phyloP scores from a whole-genome alignment of 345 rosid species.

The Mallotus nudiflorus region DNA sequence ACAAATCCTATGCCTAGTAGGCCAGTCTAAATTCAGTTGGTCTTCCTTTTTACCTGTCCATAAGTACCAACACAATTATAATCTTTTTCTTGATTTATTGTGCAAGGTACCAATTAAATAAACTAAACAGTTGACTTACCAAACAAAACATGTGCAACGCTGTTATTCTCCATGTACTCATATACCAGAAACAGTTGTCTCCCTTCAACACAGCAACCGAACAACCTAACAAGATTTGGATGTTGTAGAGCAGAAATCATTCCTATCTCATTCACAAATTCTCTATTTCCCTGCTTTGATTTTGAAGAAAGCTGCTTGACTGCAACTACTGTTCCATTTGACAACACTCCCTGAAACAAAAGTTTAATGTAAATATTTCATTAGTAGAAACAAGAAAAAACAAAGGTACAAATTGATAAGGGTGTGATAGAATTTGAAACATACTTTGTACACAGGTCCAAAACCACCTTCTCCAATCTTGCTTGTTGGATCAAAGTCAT shows the following conservation, averaged over 20 bases:
- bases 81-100: no score
- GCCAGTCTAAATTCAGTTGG: no score
- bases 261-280: conserved; percentile 68
- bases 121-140: no score
- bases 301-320: no score
- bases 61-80: no score
- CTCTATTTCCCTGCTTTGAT: no score
- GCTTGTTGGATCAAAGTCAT: conserved; percentile 55
- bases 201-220: conserved; percentile 70
- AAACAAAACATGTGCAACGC: no score
- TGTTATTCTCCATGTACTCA: no score
- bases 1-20: conserved; percentile 59
- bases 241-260: conserved; percentile 70
- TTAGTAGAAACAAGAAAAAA: not conserved
- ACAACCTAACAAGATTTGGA: conserved; percentile 66
- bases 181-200: conserved; percentile 50
- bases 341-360: conserved; percentile 48
- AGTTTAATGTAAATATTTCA: not conserved
- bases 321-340: conserved; percentile 59
- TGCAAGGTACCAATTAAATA: no score
- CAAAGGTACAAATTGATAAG: not conserved
- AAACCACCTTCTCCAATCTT: no score
- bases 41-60: no score
- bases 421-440: not conserved
- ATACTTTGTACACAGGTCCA: no score